These are phyloP conservation scores for Trichoderma sp. DNA, from an alignment of 2,329 filamentous ascomycete genomes.

Conservation along the genomic window DNA sequence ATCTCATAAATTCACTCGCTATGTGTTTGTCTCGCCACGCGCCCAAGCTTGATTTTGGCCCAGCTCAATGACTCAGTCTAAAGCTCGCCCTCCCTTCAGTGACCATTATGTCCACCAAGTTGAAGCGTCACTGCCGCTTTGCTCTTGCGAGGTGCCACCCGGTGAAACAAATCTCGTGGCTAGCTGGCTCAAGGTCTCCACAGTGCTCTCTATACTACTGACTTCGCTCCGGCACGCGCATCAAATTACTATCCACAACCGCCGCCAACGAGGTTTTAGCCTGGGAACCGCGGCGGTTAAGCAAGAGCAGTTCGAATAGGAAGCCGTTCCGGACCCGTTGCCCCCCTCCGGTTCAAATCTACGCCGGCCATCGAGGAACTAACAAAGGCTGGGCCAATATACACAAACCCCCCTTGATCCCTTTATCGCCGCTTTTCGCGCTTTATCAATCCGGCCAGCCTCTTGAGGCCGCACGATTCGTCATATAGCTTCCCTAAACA, in stretches of 20 bases:
- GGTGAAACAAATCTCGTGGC: not conserved
- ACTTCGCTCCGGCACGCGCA: not conserved
- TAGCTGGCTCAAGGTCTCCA: not conserved
- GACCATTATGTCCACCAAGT: not conserved
- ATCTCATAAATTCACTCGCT: constrained; percentile 1
- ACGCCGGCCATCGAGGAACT: not conserved
- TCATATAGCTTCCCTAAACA: constrained; percentile 11
- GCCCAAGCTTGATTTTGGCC: not conserved
- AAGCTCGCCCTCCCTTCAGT: not conserved
- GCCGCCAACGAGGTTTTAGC: constrained; percentile 7
- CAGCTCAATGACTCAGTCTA: not conserved
- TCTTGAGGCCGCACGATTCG: not conserved
- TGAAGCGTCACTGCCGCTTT: not conserved
- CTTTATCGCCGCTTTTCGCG: not conserved
- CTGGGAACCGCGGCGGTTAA: not conserved
- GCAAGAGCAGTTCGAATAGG: not conserved
- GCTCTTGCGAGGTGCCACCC: not conserved
- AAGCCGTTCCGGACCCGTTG: not conserved
- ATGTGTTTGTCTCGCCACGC: not conserved
- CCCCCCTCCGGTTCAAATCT: not conserved
- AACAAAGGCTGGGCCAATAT: constrained; percentile 2
- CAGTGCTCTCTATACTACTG: not conserved
- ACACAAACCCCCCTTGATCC: not conserved
- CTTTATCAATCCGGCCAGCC: not conserved
- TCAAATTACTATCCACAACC: constrained; percentile 10